These are phyloP conservation scores for Cubamyces sp. DNA, from an alignment of 768 basidiomycete genomes.

Conservation along the genomic window DNA sequence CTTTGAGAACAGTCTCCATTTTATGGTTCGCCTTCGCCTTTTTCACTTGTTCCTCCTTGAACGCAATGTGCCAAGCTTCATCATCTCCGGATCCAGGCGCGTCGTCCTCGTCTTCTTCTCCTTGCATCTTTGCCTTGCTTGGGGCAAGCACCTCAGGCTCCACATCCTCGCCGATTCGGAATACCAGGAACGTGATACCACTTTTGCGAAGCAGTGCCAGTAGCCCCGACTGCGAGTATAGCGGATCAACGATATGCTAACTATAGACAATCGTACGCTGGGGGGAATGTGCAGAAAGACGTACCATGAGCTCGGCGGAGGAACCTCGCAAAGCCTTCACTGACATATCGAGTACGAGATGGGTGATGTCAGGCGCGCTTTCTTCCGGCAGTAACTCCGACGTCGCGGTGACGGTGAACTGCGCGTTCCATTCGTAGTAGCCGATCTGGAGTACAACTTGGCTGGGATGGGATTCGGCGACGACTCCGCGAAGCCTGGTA, in stretches of 20 bases:
- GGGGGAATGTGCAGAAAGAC: not conserved
- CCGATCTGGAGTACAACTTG: not conserved
- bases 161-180: too few species aligned
- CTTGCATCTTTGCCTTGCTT: too few species aligned
- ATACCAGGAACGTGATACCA: not conserved
- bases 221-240: not conserved
- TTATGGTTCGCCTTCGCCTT: not conserved
- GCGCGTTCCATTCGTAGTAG: not conserved
- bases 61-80: not conserved
- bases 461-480: slow-evolving; percentile 1
- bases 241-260: not conserved
- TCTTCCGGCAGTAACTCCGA: not conserved
- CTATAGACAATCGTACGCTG: not conserved
- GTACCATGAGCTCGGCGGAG: not conserved
- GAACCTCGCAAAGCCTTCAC: not conserved
- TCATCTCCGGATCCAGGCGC: too few species aligned
- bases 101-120: too few species aligned
- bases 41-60: not conserved
- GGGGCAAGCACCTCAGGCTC: too few species aligned
- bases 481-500: not conserved
- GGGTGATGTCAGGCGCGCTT: not conserved
- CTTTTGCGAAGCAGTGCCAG: not conserved
- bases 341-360: not conserved
- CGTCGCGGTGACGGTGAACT: not conserved
- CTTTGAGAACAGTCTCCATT: not conserved